These are phyloP conservation scores for Sinapis alba DNA, from an alignment of 441 rosid species.

Conservation along the genomic window DNA sequence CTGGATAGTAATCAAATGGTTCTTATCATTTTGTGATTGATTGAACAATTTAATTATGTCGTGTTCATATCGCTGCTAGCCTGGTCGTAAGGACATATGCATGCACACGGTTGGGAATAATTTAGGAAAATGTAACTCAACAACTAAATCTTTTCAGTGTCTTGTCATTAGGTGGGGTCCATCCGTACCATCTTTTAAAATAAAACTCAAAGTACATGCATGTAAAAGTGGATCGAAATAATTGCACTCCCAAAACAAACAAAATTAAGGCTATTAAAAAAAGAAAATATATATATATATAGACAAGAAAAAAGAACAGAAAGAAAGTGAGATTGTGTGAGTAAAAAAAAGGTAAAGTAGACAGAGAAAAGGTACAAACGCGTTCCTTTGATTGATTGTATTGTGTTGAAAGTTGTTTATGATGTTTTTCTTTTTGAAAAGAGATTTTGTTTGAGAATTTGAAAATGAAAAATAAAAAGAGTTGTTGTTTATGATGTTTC, in stretches of 20 bases:
- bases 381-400: constrained; percentile 4
- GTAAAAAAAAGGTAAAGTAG: constrained; percentile 28
- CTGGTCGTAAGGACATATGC: constrained; percentile 37
- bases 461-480: too few species aligned
- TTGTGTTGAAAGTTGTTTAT: constrained; percentile 18
- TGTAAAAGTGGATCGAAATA: constrained; percentile 34
- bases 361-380: background rate
- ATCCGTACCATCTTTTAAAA: constrained; percentile 29
- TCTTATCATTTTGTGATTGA: background rate
- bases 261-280: background rate
- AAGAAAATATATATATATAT: background rate
- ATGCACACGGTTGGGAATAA: constrained; percentile 43
- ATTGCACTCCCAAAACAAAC: constrained; percentile 22
- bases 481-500: constrained; percentile 25
- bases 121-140: constrained; percentile 34
- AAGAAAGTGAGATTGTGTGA: constrained; percentile 25
- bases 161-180: constrained; percentile 32
- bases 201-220: constrained; percentile 34
- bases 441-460: too few species aligned
- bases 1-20: background rate
- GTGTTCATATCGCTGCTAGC: constrained; percentile 14
- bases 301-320: background rate
- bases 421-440: too few species aligned
- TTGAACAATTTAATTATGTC: background rate
- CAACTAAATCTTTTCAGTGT: constrained; percentile 31